Conservation (phyloP, 805 yeast genomes). For the Candida fluviatilis region DNA sequence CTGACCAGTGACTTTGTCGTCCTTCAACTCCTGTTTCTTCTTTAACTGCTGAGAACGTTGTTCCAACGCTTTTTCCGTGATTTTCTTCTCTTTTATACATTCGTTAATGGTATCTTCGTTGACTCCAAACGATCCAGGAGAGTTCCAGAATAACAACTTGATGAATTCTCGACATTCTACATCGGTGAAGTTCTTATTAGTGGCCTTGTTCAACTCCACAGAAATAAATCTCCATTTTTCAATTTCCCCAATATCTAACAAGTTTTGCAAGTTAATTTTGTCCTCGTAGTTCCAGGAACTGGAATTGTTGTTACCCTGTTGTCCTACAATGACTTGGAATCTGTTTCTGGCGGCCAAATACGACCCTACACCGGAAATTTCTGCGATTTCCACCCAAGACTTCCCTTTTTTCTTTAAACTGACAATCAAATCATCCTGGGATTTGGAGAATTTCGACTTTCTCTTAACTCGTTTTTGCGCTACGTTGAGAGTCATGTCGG, state of each 20-base stretch:
- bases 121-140: conserved; percentile 58
- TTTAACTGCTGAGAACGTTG: conserved; percentile 11
- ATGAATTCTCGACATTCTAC: conserved; percentile 54
- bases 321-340: conserved; percentile 78
- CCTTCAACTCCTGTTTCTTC: conserved; percentile 7
- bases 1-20: conserved; percentile 4
- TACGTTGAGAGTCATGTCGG: conserved; percentile 37
- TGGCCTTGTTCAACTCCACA: conserved; percentile 52
- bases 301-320: conserved; percentile 69
- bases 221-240: conserved; percentile 70
- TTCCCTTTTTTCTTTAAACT: conserved; percentile 58
- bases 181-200: conserved; percentile 48
- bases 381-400: conserved; percentile 73
- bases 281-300: conserved; percentile 61
- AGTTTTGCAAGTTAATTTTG: conserved; percentile 41
- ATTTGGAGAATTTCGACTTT: conserved; percentile 63
- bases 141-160: conserved; percentile 47
- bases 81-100: conserved; percentile 31
- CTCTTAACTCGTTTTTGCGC: conserved; percentile 51
- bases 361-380: conserved; percentile 56
- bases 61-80: conserved; percentile 29
- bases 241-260: conserved; percentile 66
- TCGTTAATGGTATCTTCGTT: conserved; percentile 42
- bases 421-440: conserved; percentile 65
- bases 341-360: conserved; percentile 72